Percentiles rank a stretch among this genome's conserved stretches.
phyloP scores from a whole-genome alignment of 1,139 yeast genomes.

The Yamadazyma atmosphaerica region DNA sequence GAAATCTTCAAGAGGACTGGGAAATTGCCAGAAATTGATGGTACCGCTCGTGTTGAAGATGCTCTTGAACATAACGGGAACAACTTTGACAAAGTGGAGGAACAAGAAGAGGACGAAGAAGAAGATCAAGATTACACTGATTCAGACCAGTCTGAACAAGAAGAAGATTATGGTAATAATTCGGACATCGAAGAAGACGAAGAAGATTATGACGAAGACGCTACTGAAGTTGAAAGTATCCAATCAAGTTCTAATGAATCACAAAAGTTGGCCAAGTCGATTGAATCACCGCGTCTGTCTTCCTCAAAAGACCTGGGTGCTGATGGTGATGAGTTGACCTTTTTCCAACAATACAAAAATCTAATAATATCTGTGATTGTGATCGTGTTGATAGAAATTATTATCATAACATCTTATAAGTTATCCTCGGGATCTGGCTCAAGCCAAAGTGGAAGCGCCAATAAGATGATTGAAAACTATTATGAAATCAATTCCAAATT shows the following conservation, averaged over 20 bases:
- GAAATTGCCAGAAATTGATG: conserved; percentile 3
- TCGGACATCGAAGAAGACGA: conserved; percentile 9
- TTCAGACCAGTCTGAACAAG: conserved; percentile 1
- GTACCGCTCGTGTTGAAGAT: neutral
- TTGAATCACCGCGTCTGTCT: no score
- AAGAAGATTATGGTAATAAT: conserved; percentile 5
- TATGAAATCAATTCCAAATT: conserved; percentile 19
- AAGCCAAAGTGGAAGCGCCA: no score
- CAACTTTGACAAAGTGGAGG: neutral
- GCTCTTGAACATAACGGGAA: neutral
- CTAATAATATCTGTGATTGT: neutral
- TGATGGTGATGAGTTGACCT: neutral
- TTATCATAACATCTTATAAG: neutral
- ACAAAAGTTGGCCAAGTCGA: no score
- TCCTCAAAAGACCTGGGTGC: no score
- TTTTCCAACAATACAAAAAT: neutral
- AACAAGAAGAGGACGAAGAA: conserved; percentile 1
- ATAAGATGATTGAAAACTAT: conserved; percentile 15
- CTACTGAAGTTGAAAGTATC: conserved; percentile 10
- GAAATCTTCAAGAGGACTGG: conserved; percentile 13
- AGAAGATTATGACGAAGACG: conserved; percentile 12
- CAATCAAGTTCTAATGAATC: neutral
- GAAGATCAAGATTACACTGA: conserved; percentile 3
- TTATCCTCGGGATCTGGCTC: neutral
- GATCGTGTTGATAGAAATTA: neutral